Evolutionary conservation across 306 rosid genomes (phyloP).

Genomic region (Dalbergia cochinchinensis): DNA sequence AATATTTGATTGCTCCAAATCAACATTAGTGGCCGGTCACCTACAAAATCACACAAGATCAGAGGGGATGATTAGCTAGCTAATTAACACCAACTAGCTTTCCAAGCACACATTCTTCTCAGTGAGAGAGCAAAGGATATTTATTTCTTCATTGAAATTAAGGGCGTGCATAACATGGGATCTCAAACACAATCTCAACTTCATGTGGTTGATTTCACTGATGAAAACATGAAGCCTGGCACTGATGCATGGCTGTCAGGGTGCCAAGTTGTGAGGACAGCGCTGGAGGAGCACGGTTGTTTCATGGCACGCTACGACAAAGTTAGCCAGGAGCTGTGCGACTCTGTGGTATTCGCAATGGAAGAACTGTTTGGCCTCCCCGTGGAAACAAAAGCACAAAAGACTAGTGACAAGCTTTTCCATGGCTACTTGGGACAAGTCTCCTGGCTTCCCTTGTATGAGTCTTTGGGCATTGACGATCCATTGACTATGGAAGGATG

Average conservation of each 20-base stretch:
- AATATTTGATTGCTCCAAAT: not conserved
- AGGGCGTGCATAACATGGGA: constrained; percentile 35
- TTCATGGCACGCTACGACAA: constrained; percentile 48
- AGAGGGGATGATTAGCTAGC: not conserved
- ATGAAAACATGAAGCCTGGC: constrained; percentile 49
- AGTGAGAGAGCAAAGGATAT: not conserved
- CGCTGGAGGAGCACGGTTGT: constrained; percentile 50
- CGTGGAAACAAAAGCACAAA: constrained; percentile 40
- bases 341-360: constrained; percentile 31
- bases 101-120: not conserved
- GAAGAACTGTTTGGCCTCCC: constrained; percentile 50
- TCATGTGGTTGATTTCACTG: constrained; percentile 41
- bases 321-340: constrained; percentile 37
- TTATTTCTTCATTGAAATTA: not conserved
- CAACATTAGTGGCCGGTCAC: not conserved
- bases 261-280: constrained; percentile 36
- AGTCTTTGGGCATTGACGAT: constrained; percentile 50
- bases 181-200: constrained; percentile 42
- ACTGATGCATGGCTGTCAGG: constrained; percentile 50
- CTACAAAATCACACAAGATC: not conserved
- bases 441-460: constrained; percentile 48
- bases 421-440: constrained; percentile 54
- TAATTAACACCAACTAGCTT: not conserved
- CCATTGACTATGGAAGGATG: constrained; percentile 36
- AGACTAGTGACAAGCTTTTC: constrained; percentile 48